Evolutionary conservation across 768 basidiomycete genomes (phyloP), one percentile per base, ranked within the genome.

Genomic region (Amanita muscaria): DNA sequence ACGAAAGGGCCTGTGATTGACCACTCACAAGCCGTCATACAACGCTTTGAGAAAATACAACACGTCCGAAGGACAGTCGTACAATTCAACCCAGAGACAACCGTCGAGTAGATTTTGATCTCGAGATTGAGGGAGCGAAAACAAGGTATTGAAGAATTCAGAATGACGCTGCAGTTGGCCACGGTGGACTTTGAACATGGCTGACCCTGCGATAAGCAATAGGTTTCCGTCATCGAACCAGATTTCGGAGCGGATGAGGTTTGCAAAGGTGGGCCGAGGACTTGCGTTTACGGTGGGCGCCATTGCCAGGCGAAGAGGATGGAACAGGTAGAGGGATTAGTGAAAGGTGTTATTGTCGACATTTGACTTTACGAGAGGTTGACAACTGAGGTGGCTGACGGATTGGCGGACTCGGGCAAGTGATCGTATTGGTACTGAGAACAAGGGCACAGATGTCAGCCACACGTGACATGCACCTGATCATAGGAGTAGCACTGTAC

Each of bases 171-270:
- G 72, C 19, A 88, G 71, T 52, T 84, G 81, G 0, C 85, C 83
- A 4, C 75, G 73, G 54, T 87, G 84, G 3, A 87, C 81, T 50
- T 80, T 85, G 70, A 86, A 87, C 0, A 73, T 77, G 10, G 72
- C 72, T 15, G 61, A 59, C 0, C 70, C 73, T 1, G 77, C 71
- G 42, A 83, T 60, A 42, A 87, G 68, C 42, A 85, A 63, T 33
- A 84, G 64, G 54, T 84, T 87, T 9, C 84, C 84, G 52, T 87
- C 84, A 0, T 62, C 50, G 56, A 87, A 87, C 81, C 81, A 87
- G 55, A 86, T 74, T 51, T 83, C 79, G 1, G 80, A 75, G 19
- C 68, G 65, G 39, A 68, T 48, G 34, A 71, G 59, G 38, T 58
- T 60, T 38, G 49, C 43, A 40, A 46, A 49, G 5, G 4, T 35